Base-by-base conservation (phyloP, 1,284 basidiomycete species). In the Puccinia polysora region DNA sequence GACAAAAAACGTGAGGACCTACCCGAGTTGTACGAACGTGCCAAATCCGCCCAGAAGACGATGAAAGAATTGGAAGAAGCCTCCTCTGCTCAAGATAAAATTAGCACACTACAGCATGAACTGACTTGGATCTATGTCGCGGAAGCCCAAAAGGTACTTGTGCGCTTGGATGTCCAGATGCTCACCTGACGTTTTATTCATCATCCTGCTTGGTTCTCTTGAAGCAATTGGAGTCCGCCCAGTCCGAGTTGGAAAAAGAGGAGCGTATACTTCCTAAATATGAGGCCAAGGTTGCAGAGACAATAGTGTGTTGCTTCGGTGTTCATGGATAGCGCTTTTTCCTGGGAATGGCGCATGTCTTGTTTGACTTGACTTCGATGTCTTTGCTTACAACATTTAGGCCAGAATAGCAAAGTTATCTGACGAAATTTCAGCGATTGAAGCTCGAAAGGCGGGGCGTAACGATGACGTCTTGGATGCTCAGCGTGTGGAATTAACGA, bases 51-150 rank as follows among this genome's bases (percentile, higher is more conserved):
- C 0, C 82, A 82, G 0, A 78, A 81, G 1, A 84, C 86, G n/a
- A 89, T 86, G 76, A 81, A 87, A 68, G 88, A 89, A 75, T 88
- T 90, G 0, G 40, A 84, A 18, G 87, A 87, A 75, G 90, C 89
- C 7, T 82, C 86, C 1, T 85, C 88, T 75, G 87, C 89, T 76
- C 84, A 86, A 76, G 81, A 85, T 75, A 88, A 86, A 78, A 83
- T 85, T 4, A 85, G 87, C 47, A 84, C 86, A 20, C 81, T 93
- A 62, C 88, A 89, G 82, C 86, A 86, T 75, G 89, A 94, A 80
- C 81, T 91, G 10, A 91, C 90, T 0, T 97, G 95, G 95, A 85
- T 90, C 7, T 89, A 90, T 77, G 91, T 97, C 14, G 83, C 83
- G 2, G 82, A 82, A 14, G 92, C 91, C 77, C 75, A 73, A 60